A percentile compares a stretch with the other conserved stretches of the same genome.
phyloP scores from a whole-genome alignment of 2,329 filamentous ascomycete species.

The Colletotrichum somersetense region DNA sequence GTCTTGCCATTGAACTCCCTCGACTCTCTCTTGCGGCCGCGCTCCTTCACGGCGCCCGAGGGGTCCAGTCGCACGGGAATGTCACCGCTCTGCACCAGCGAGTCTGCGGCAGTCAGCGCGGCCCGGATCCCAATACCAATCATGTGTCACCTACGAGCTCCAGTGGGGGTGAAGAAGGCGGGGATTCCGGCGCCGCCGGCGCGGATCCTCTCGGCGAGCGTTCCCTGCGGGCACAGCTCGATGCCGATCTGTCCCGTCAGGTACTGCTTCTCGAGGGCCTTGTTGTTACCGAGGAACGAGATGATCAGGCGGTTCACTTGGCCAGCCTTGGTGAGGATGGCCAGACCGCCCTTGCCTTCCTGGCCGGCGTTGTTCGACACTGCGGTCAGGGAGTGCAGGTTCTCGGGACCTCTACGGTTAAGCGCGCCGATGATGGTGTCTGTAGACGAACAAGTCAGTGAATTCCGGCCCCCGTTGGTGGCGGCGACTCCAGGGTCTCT shows the following conservation, averaged over 20 bases:
- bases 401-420: slow-evolving; percentile 68
- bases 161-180: slow-evolving; percentile 85
- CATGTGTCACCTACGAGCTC: slow-evolving; percentile 64
- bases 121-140: fast-evolving
- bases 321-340: slow-evolving; percentile 75
- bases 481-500: slow-evolving; percentile 40
- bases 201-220: slow-evolving; percentile 77
- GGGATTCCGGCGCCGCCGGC: slow-evolving; percentile 83
- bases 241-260: slow-evolving; percentile 79
- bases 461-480: background rate
- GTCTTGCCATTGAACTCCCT: slow-evolving; percentile 79
- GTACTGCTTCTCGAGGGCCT: slow-evolving; percentile 80
- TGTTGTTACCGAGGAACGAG: slow-evolving; percentile 83
- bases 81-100: slow-evolving; percentile 75
- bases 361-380: slow-evolving; percentile 86
- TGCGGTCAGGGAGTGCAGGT: slow-evolving; percentile 77
- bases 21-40: slow-evolving; percentile 75
- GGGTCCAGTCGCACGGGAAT: slow-evolving; percentile 74
- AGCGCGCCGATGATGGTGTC: slow-evolving; percentile 81
- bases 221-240: slow-evolving; percentile 82
- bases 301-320: slow-evolving; percentile 80
- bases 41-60: slow-evolving; percentile 71
- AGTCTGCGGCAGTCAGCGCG: slow-evolving; percentile 56
- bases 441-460: slow-evolving; percentile 43
- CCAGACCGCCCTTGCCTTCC: slow-evolving; percentile 75